Base-by-base conservation (phyloP, 2,329 filamentous ascomycete genomes). In the Beauveria rudraprayagi region DNA sequence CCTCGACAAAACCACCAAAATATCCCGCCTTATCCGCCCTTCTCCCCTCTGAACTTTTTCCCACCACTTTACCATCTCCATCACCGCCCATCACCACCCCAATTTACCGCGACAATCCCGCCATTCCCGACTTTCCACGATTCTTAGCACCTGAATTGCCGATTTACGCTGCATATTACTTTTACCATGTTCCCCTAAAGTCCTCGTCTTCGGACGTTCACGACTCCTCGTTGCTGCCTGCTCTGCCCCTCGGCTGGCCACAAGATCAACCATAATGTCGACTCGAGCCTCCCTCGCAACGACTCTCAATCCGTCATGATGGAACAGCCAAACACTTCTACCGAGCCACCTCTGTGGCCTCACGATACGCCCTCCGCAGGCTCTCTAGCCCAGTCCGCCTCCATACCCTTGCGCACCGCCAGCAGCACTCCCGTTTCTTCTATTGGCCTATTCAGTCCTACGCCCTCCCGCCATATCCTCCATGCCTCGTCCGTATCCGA, bases 391-490 rank as follows among this genome's bases (percentile, higher is more conserved):
- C 68, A 70, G 30, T 71, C 74, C 54, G 67, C 74, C 6, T 73
- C 77, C 54, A 64, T 79, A 64, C 77, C 78, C 24, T 70, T 76
- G 64, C 76, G 79, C 63, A 82, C 80, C 44, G 77, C 80, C 63
- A 77, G 72, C 69, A 84, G 78, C 73, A 86, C 84, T 11, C 83
- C 84, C 26, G 76, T 80, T 62, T 84, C 84, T 57, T 86, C 84
- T 30, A 82, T 84, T 0, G 83, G 84, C 28, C 80, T 87, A 62
- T 87, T 85, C 74, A 85, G 78, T 66, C 82, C 84, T 44, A 70
- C 75, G 11, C 74, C 72, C 61, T 69, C 73, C 14, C 77, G 80
- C 61, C 72, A 77, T 44, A 73, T 73, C 66, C 70, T 72, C 56
- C 60, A 56, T 34, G 70, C 73, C 28, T 75, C 77, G 34, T 76